Evolutionary conservation across 2,329 filamentous ascomycete genomes (phyloP), one percentile per base, ranked within the genome.

Genomic region (Hymenoscyphus occultus): DNA sequence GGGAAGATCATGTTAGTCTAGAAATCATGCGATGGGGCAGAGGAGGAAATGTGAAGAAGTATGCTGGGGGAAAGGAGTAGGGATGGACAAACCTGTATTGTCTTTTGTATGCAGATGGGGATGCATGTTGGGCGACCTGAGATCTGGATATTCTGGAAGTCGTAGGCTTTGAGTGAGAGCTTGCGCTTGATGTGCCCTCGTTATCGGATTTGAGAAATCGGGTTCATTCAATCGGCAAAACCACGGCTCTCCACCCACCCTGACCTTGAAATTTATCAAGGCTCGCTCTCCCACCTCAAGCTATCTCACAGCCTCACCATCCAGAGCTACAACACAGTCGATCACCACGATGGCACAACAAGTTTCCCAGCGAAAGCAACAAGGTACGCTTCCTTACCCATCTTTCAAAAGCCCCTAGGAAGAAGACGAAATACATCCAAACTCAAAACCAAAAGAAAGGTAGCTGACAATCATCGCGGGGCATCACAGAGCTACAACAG

Each of bases 61-160:
- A 13, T 5, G 31, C 32, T 32, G 28, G 7, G 13, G 1, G 54
- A 7, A 32, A 19, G n/a, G 13, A 31, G 1, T 51, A 19, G 59
- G 40, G 40, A 28, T 6, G 13, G 2, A 60, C 80, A 56, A 84
- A 97, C 94, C 93, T 72, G 86, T 83, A 73, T 96, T 96, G 76
- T 97, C 90, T 77, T 95, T 92, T 35, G 92, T 97, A 76, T 98
- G 93, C 2, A 99, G 82, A 81, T 97, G 94, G 63, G 95, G 96
- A 91, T 99, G 95, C 95, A 99, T 99, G 56, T 73, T 86, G 77
- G 65, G 39, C 39, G 39, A 42, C 22, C 22, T n/a, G 35, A 10
- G 5, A 35, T 35, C 3, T 10, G 35, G 35, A 35, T 35, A 35
- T 35, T 35, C 9, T 35, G 22, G 31, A 22, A 40, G 42, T 45